Conservation (phyloP, 2,329 filamentous ascomycete species). For the Chaetomium globosum region DNA sequence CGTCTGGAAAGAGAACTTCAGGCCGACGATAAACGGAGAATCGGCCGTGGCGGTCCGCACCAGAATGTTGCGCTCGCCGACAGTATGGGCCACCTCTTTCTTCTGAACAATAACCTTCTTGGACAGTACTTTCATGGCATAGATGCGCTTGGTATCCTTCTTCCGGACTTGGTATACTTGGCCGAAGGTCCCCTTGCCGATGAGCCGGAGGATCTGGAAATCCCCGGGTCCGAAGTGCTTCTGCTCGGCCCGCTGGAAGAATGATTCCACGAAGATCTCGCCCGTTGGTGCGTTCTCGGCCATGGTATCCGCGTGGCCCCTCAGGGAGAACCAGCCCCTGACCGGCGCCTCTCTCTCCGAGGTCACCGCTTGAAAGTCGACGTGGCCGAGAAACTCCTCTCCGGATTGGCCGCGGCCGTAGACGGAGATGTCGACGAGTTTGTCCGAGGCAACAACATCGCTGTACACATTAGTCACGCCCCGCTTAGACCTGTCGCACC, state of each 20-base stretch:
- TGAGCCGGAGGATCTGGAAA: slow-evolving; percentile 93
- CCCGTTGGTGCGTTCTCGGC: slow-evolving; percentile 76
- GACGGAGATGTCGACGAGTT: slow-evolving; percentile 87
- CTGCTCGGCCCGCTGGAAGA: slow-evolving; percentile 84
- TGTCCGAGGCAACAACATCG: slow-evolving; percentile 90
- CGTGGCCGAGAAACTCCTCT: slow-evolving; percentile 89
- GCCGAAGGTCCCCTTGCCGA: slow-evolving; percentile 96
- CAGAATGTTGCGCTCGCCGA: slow-evolving; percentile 95
- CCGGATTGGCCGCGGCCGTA: slow-evolving; percentile 80
- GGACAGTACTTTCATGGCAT: slow-evolving; percentile 98
- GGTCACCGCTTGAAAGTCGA: slow-evolving; percentile 73
- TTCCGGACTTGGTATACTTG: slow-evolving; percentile 98
- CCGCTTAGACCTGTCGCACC: too few species aligned
- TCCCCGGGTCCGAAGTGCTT: slow-evolving; percentile 93
- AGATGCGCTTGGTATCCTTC: slow-evolving; percentile 92
- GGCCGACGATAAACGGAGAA: slow-evolving; percentile 94
- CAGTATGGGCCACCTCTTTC: slow-evolving; percentile 96
- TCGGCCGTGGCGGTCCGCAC: slow-evolving; percentile 94
- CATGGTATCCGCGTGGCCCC: slow-evolving; percentile 71
- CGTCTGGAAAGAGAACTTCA: slow-evolving; percentile 99
- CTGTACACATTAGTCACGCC: slow-evolving; percentile 50
- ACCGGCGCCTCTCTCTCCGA: slow-evolving; percentile 69
- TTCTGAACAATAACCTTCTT: slow-evolving; percentile 99
- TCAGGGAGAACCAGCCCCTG: slow-evolving; percentile 82
- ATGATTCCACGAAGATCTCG: slow-evolving; percentile 84